Evolutionary conservation across 2,329 filamentous ascomycete species (phyloP).

Genomic region (Immersiporthe knoxdaviesiana): DNA sequence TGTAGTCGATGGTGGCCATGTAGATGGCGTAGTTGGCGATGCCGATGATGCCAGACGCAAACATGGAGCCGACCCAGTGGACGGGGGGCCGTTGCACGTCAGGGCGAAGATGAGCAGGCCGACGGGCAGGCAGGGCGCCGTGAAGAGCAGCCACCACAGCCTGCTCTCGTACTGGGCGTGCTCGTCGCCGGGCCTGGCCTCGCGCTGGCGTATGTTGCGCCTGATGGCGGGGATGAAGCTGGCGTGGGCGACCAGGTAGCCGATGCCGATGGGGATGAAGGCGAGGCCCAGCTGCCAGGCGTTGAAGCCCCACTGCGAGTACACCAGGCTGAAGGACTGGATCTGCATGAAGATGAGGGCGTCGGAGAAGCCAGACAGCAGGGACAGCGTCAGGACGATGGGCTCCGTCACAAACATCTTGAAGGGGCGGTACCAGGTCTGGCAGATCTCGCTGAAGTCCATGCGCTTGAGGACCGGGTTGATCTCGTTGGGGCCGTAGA

Average conservation of each 20-base stretch:
- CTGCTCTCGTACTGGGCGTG: slow-evolving; percentile 71
- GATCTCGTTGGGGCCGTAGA: slow-evolving; percentile 76
- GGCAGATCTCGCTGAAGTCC: slow-evolving; percentile 58
- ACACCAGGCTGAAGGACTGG: slow-evolving; percentile 70
- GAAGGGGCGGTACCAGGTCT: slow-evolving; percentile 67
- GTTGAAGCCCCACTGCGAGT: slow-evolving; percentile 67
- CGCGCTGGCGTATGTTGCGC: slow-evolving; percentile 55
- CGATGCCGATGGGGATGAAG: slow-evolving; percentile 69
- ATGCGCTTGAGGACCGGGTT: slow-evolving; percentile 62
- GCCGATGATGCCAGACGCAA: slow-evolving; percentile 68
- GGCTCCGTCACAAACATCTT: slow-evolving; percentile 75
- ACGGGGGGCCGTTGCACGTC: slow-evolving; percentile 66
- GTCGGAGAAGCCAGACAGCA: slow-evolving; percentile 73
- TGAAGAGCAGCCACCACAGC: slow-evolving; percentile 67
- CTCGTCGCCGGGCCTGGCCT: slow-evolving; percentile 55
- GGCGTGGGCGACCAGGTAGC: slow-evolving; percentile 66
- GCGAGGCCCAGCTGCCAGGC: slow-evolving; percentile 60
- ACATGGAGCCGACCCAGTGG: slow-evolving; percentile 70
- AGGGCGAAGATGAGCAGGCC: slow-evolving; percentile 73
- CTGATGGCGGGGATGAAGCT: slow-evolving; percentile 61
- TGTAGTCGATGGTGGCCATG: slow-evolving; percentile 78
- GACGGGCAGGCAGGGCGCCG: slow-evolving; percentile 62
- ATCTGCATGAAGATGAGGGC: slow-evolving; percentile 80
- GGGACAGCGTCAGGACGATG: slow-evolving; percentile 70
- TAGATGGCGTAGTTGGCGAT: slow-evolving; percentile 72